Evolutionary conservation across 116 monocot genomes (phyloP), one percentile per base, ranked within the genome.

Genomic region (Posidonia oceanica): DNA sequence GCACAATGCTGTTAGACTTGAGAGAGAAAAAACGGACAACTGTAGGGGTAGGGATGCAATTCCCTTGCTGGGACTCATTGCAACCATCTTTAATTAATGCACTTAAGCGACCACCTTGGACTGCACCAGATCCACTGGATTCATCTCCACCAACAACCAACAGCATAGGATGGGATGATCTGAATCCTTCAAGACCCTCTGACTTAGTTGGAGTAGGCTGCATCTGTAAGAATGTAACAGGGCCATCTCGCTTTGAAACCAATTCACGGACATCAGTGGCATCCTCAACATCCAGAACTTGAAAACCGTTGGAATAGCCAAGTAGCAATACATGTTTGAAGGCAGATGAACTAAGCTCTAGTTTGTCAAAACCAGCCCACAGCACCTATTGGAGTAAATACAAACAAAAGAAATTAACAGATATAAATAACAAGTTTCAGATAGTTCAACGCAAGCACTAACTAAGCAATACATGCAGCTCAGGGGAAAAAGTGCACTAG

Each of bases 241-340:
- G 93, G 51, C 92, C 89, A 71, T 84, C 87, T 64, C 89, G 97
- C 79, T 87, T 91, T 61, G 97, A 97, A n/a, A 97, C 97, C 76
- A 97, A 71, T 80, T 97, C 93, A 75, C 82, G 82, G 5, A 97
- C 89, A 84, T 90, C 82, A 56, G 89, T 87, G 21, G 93, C 83
- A 87, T 97, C 89, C 62, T 92, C 97, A 69, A 97, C 93, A 84
- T 97, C 92, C 74, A 97, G 83, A 15, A 97, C 93, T 87, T 97
- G 97, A 76, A 97, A 97, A 10, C 97, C 97, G 81, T 92, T 97
- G 41, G 83, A 69, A 70, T 92, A 97, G 61, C 97, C 97, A 75
- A 92, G 77, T 54, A 97, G 78, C 42, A 97, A 78, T 68, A 92
- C 90, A 85, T 77, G 77, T 75, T 86, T 92, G 70, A 85, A 91